phyloP scores from a whole-genome alignment of 2,329 filamentous ascomycete genomes.

The Orbilia blumenaviensis region DNA sequence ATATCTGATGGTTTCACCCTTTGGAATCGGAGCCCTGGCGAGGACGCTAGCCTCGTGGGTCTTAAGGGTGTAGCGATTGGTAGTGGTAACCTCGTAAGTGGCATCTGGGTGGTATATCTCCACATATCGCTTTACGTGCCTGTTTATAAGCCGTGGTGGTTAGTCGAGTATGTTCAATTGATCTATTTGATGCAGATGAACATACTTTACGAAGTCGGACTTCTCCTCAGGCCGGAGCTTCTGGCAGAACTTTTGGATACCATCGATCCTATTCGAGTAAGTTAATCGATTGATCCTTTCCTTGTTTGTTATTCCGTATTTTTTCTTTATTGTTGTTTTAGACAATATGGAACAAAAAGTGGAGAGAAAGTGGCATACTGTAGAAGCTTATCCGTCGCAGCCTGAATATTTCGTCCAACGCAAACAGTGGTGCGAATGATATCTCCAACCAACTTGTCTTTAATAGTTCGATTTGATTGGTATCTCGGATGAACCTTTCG shows the following conservation, averaged over 20 bases:
- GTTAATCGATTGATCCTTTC: neutral
- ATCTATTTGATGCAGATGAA: neutral
- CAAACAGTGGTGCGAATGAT: slow-evolving; percentile 66
- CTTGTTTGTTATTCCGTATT: too few relatives aligned
- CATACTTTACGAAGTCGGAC: slow-evolving; percentile 67
- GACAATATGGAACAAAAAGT: neutral
- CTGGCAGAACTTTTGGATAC: slow-evolving; percentile 52
- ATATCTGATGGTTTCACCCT: slow-evolving; percentile 88
- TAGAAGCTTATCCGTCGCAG: slow-evolving; percentile 55
- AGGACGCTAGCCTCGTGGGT: slow-evolving; percentile 88
- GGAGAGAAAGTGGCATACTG: slow-evolving; percentile 54
- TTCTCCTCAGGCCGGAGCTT: slow-evolving; percentile 58
- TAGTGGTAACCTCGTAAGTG: slow-evolving; percentile 90
- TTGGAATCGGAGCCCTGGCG: slow-evolving; percentile 79
- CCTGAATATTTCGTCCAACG: slow-evolving; percentile 54
- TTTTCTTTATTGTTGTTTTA: neutral
- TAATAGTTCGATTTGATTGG: slow-evolving; percentile 80
- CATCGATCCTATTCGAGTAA: slow-evolving; percentile 53
- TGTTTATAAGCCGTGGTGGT: slow-evolving; percentile 4
- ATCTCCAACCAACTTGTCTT: slow-evolving; percentile 70
- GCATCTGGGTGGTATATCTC: slow-evolving; percentile 93
- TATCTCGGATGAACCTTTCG: slow-evolving; percentile 93
- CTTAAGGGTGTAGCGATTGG: slow-evolving; percentile 92
- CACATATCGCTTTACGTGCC: slow-evolving; percentile 86
- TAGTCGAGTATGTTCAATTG: neutral